Evolutionary conservation across 345 rosid species (phyloP).

Genomic region (Gossypium ekmanianum): DNA sequence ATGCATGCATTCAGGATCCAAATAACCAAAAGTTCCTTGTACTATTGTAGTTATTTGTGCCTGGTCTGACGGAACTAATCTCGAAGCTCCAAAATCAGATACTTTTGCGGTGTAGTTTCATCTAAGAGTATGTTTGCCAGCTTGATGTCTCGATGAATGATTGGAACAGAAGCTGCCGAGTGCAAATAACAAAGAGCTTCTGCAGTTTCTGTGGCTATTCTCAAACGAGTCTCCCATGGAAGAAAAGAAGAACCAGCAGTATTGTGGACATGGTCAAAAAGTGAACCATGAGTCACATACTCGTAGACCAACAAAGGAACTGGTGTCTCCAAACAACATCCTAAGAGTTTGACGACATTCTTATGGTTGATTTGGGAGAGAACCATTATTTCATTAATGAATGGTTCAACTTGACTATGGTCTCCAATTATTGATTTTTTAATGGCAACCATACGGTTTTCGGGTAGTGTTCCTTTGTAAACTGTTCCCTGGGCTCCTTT

Average conservation of each 20-base stretch:
- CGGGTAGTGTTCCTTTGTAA: conserved; percentile 37
- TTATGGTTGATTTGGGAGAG: conserved; percentile 46
- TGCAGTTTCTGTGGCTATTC: conserved; percentile 33
- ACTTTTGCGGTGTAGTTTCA: conserved; percentile 34
- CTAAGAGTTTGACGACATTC: conserved; percentile 41
- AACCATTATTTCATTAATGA: conserved; percentile 44
- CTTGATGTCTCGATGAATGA: conserved; percentile 42
- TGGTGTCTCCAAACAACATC: conserved; percentile 43
- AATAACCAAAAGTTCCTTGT: conserved; percentile 1
- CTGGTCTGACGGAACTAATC: conserved; percentile 33
- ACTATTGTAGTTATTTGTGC: conserved; percentile 33
- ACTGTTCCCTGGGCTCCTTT: conserved; percentile 44
- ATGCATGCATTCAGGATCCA: conserved; percentile 12
- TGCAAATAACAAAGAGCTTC: conserved; percentile 40
- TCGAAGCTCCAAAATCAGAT: conserved; percentile 48
- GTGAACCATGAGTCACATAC: conserved; percentile 35
- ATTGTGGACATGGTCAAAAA: conserved; percentile 38
- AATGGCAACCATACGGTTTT: conserved; percentile 33
- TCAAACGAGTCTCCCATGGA: conserved; percentile 35
- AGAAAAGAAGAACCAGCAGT: conserved; percentile 14
- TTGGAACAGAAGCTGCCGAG: conserved; percentile 34
- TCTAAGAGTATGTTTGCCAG: conserved; percentile 42
- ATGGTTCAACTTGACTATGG: conserved; percentile 38
- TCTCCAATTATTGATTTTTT: conserved; percentile 42
- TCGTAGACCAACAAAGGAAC: conserved; percentile 49